Conservation (phyloP, 2,329 filamentous ascomycete species). For the Diaporthe caulivora region DNA sequence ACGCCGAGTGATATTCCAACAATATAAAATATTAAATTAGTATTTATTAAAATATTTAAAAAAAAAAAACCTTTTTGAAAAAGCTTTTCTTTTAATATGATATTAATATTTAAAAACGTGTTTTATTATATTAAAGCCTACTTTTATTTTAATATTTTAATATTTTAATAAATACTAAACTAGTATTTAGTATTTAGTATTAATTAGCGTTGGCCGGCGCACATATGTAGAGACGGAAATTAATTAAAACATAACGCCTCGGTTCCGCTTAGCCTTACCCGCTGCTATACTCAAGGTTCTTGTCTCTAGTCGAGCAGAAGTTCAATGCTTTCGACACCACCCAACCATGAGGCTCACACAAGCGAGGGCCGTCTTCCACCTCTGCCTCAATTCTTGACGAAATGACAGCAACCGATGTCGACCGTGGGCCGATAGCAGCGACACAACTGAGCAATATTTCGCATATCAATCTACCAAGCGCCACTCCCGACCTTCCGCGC, state of each 20-base stretch:
- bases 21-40: too few species aligned
- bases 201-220: not conserved
- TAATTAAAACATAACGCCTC: slow-evolving; percentile 11
- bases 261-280: slow-evolving; percentile 6
- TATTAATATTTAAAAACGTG: too few species aligned
- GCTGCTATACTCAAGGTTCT: not conserved
- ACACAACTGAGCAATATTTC: not conserved
- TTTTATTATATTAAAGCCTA: too few species aligned
- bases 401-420: not conserved
- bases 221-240: slow-evolving; percentile 15
- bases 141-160: too few species aligned
- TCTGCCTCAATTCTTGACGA: not conserved
- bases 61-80: too few species aligned
- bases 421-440: not conserved
- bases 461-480: not conserved
- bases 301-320: not conserved
- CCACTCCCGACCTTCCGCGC: not conserved
- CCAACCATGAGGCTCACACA: not conserved
- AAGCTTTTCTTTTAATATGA: too few species aligned
- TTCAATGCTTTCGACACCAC: not conserved
- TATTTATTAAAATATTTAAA: too few species aligned
- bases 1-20: too few species aligned
- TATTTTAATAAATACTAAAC: too few species aligned
- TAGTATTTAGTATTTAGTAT: too few species aligned
- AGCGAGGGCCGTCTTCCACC: too few species aligned